A percentile compares a stretch with the other conserved stretches of the same genome.
These are phyloP conservation scores for Ogataea philodendri DNA, from an alignment of 805 yeast species.

Conservation along the genomic window DNA sequence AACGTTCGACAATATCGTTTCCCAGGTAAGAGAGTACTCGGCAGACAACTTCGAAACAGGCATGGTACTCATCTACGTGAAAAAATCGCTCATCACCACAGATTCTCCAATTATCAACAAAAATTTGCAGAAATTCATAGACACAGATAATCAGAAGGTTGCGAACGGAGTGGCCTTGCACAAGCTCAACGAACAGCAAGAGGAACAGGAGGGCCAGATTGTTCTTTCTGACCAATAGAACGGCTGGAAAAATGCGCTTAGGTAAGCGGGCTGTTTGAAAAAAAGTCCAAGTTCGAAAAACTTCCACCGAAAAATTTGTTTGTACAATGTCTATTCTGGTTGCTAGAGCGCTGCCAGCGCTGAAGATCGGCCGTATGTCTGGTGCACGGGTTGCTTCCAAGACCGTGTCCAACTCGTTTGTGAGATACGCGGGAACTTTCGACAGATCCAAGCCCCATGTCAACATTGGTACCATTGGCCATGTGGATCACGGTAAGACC, in stretches of 20 bases:
- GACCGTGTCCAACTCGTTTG: constrained; percentile 17
- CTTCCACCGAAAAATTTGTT: constrained; percentile 9
- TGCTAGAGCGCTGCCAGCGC: constrained; percentile 28
- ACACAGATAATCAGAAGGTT: constrained; percentile 31
- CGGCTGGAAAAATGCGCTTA: constrained; percentile 1
- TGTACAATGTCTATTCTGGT: constrained; percentile 33
- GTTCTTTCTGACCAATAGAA: constrained; percentile 15
- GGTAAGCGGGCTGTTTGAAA: constrained; percentile 2
- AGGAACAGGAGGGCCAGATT: constrained; percentile 15
- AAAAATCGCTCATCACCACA: constrained; percentile 24
- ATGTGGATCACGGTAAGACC: constrained; percentile 98
- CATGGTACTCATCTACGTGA: constrained; percentile 36
- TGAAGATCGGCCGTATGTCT: constrained; percentile 25
- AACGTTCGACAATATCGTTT: constrained; percentile 29
- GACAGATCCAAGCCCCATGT: constrained; percentile 96
- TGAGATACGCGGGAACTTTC: constrained; percentile 65
- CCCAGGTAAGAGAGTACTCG: constrained; percentile 23
- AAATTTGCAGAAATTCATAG: constrained; percentile 31
- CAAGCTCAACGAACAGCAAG: constrained; percentile 2
- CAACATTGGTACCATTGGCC: constrained; percentile 97
- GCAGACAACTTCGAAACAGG: constrained; percentile 30
- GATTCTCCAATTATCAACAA: constrained; percentile 19
- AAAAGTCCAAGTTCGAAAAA: constrained; percentile 3
- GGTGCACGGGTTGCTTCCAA: constrained; percentile 9
- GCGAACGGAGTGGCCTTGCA: constrained; percentile 17